Evolutionary conservation across 169 alveolate species (phyloP).

Genomic region (Condylostoma magnum): DNA sequence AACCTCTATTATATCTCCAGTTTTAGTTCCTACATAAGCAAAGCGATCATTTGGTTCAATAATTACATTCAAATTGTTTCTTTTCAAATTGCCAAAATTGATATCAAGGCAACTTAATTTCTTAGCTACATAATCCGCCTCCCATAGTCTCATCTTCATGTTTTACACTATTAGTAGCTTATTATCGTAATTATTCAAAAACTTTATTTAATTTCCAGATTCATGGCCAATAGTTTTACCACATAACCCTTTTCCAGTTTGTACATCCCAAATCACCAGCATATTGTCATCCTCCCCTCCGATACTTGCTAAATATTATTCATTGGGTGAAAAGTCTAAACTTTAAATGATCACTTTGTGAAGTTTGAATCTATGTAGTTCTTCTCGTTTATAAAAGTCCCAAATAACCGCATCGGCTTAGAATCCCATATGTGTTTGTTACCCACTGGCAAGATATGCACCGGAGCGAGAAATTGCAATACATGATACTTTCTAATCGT

Average conservation of each 20-base stretch:
- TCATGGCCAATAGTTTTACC: constrained; percentile 89
- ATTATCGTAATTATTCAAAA: constrained; percentile 73
- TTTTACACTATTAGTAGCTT: constrained; percentile 78
- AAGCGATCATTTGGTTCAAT: constrained; percentile 79
- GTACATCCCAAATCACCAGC: constrained; percentile 89
- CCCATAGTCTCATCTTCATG: constrained; percentile 76
- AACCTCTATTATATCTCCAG: constrained; percentile 88
- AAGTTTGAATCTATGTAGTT: constrained; percentile 62
- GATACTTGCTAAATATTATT: constrained; percentile 83
- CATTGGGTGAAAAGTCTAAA: constrained; percentile 41
- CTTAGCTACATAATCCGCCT: constrained; percentile 47
- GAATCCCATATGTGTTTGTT: constrained; percentile 77
- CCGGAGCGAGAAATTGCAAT: constrained; percentile 69
- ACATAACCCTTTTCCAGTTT: constrained; percentile 84
- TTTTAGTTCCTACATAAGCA: constrained; percentile 87
- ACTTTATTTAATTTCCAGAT: constrained; percentile 75
- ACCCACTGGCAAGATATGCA: constrained; percentile 74
- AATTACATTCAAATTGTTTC: constrained; percentile 67
- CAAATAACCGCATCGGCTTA: constrained; percentile 77
- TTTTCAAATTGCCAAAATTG: constrained; percentile 79
- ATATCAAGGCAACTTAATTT: constrained; percentile 65
- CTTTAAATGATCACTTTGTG: constrained; percentile 50
- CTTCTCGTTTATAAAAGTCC: constrained; percentile 60
- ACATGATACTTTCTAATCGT: constrained; percentile 63
- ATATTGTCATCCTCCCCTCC: constrained; percentile 93